A percentile compares a stretch with the other conserved stretches of the same genome.
phyloP scores from a whole-genome alignment of 2,329 filamentous ascomycete genomes.

The Cytospora chrysosperma region DNA sequence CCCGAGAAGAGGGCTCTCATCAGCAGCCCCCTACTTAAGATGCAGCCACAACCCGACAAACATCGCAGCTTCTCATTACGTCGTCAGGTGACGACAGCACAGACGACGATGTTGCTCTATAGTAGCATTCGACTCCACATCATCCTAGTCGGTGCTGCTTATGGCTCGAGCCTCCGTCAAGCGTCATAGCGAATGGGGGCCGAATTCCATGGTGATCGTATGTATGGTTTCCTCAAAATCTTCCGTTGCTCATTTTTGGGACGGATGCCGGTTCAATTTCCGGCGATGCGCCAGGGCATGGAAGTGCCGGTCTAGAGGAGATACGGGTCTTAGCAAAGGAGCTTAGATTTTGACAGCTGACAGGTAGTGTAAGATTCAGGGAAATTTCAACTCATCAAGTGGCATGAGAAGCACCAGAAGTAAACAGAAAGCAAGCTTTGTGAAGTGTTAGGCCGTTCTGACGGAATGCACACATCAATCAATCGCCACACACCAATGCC shows the following conservation, averaged over 20 bases:
- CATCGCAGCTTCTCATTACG: constrained; percentile 31
- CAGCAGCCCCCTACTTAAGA: constrained; percentile 32
- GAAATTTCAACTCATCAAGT: neutral
- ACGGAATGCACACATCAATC: neutral
- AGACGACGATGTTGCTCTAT: constrained; percentile 20
- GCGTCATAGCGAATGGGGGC: neutral
- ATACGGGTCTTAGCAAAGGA: neutral
- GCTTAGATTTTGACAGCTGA: neutral
- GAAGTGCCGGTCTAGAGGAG: neutral
- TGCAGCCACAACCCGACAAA: constrained; percentile 34
- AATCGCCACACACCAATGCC: too few relatives aligned
- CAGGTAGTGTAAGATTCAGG: neutral
- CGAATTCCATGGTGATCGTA: neutral
- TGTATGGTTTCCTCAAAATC: neutral
- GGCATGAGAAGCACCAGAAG: neutral
- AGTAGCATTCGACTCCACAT: constrained; percentile 7
- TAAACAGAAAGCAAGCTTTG: neutral
- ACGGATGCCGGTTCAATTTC: neutral
- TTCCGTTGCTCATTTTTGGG: neutral
- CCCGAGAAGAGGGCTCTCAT: constrained; percentile 36
- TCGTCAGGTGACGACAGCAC: constrained; percentile 18
- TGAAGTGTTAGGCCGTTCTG: neutral
- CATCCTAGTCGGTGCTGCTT: constrained; percentile 18
- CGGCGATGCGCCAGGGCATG: neutral
- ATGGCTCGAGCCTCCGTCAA: constrained; percentile 9